Percentiles rank a stretch among this genome's conserved stretches.
Evolutionary conservation across 148 eudicot genomes (phyloP).

Genomic region (Chenopodium berlandieri): DNA sequence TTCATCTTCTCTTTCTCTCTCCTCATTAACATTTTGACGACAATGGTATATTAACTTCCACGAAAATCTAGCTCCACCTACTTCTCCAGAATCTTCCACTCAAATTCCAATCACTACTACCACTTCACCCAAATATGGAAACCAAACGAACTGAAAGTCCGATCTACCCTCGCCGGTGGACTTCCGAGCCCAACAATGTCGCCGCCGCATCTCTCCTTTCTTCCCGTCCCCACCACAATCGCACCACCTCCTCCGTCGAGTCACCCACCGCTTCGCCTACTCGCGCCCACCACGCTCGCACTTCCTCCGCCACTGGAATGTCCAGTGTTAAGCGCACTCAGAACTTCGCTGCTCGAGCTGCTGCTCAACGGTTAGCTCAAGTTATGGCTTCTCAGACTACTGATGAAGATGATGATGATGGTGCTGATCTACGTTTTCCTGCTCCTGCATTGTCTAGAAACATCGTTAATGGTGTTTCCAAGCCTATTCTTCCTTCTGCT

Average conservation of each 20-base stretch:
- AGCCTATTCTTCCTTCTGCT: conserved; percentile 21
- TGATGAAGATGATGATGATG: conserved; percentile 53
- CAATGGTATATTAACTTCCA: not conserved
- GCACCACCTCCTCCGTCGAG: conserved; percentile 30
- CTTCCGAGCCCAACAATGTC: conserved; percentile 44
- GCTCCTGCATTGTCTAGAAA: conserved; percentile 44
- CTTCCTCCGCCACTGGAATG: conserved; percentile 54
- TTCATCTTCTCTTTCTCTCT: not conserved
- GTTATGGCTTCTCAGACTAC: conserved; percentile 85
- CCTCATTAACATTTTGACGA: not conserved
- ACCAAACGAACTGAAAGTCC: conserved; percentile 36
- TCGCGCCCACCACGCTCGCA: conserved; percentile 54
- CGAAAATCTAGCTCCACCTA: not conserved
- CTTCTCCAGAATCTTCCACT: no score
- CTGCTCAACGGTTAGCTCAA: conserved; percentile 86
- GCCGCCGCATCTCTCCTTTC: conserved; percentile 18
- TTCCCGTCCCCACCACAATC: conserved; percentile 25
- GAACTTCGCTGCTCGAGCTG: conserved; percentile 83
- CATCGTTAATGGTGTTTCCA: conserved; percentile 14
- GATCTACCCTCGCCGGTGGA: conserved; percentile 56
- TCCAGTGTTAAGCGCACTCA: conserved; percentile 75
- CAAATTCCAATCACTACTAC: no score
- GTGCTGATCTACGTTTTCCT: conserved; percentile 14
- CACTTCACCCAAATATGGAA: conserved; percentile 5
- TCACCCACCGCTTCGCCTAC: conserved; percentile 33